A percentile compares a stretch with the other conserved stretches of the same genome.
Evolutionary conservation across 2,329 filamentous ascomycete genomes (phyloP).

Genomic region (Penicillium sp.): DNA sequence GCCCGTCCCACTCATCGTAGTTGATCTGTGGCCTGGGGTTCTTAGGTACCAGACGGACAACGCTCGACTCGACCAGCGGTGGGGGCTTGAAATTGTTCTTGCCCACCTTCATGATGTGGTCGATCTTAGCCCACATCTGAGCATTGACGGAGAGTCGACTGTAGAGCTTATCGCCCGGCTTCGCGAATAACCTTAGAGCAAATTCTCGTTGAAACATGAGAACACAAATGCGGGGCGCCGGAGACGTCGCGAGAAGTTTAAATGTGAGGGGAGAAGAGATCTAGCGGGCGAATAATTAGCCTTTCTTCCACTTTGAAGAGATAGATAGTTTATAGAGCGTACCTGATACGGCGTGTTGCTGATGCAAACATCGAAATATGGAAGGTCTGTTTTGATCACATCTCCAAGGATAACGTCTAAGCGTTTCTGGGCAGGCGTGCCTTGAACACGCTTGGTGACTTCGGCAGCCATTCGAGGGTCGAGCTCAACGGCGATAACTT

Average conservation of each 20-base stretch:
- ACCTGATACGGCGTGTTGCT: conserved; percentile 65
- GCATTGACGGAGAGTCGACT: conserved; percentile 81
- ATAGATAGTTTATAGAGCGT: conserved; percentile 13
- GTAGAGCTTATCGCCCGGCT: conserved; percentile 80
- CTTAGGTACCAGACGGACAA: conserved; percentile 84
- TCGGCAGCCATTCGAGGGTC: conserved; percentile 96
- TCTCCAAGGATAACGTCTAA: conserved; percentile 85
- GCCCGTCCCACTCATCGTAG: conserved; percentile 91
- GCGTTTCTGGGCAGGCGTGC: conserved; percentile 71
- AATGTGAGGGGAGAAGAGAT: conserved; percentile 90
- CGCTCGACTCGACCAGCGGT: conserved; percentile 81
- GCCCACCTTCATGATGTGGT: conserved; percentile 78
- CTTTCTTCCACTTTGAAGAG: not conserved
- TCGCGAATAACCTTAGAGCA: conserved; percentile 77
- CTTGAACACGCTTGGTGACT: conserved; percentile 85
- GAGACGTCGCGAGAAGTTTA: not conserved
- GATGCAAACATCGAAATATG: conserved; percentile 75
- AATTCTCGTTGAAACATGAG: conserved; percentile 74
- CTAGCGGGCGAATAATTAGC: no score
- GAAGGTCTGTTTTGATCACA: conserved; percentile 77
- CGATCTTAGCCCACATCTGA: conserved; percentile 75
- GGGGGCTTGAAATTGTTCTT: conserved; percentile 95
- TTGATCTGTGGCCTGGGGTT: conserved; percentile 74
- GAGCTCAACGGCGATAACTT: conserved; percentile 76
- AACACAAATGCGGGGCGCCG: no score